These are phyloP conservation scores for Globisporangium splendens DNA, from an alignment of 352 stramenopile species.

Conservation along the genomic window DNA sequence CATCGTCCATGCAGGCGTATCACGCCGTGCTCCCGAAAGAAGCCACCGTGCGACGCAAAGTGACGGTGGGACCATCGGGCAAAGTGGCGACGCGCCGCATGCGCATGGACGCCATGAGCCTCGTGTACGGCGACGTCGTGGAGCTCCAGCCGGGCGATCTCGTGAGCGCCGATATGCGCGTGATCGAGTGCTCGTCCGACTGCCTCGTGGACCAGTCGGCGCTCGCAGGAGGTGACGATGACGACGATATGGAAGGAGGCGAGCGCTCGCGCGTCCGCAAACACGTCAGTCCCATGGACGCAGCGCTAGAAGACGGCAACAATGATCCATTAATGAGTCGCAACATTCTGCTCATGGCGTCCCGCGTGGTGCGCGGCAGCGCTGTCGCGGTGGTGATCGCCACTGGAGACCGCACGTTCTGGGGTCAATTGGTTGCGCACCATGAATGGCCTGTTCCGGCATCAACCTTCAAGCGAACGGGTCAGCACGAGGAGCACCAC, in stretches of 20 bases:
- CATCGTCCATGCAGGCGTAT: conserved; percentile 90
- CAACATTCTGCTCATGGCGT: conserved; percentile 77
- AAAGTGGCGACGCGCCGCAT: conserved; percentile 61
- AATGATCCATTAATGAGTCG: conserved; percentile 27
- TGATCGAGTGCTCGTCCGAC: conserved; percentile 76
- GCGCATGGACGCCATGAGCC: conserved; percentile 87
- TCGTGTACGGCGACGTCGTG: conserved; percentile 93
- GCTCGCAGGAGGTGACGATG: conserved; percentile 30
- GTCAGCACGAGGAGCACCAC: conserved; percentile 11
- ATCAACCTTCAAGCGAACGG: conserved; percentile 5
- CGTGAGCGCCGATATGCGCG: conserved; percentile 85
- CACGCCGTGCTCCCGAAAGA: conserved; percentile 82
- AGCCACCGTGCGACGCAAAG: conserved; percentile 76
- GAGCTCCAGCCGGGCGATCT: conserved; percentile 86
- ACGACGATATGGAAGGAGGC: conserved; percentile 23
- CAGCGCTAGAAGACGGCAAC: conserved; percentile 13
- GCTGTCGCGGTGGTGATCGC: conserved; percentile 68
- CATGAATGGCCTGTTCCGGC: conserved; percentile 50
- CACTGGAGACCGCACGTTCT: conserved; percentile 69
- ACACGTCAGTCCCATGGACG: conserved; percentile 15
- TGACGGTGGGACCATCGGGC: conserved; percentile 7
- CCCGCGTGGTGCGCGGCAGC: conserved; percentile 41
- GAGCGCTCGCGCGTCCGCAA: conserved; percentile 29
- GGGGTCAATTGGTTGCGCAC: conserved; percentile 53
- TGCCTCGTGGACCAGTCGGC: conserved; percentile 65